Conservation (phyloP, 2,329 filamentous ascomycete species). For the Phialophora verrucosa region DNA sequence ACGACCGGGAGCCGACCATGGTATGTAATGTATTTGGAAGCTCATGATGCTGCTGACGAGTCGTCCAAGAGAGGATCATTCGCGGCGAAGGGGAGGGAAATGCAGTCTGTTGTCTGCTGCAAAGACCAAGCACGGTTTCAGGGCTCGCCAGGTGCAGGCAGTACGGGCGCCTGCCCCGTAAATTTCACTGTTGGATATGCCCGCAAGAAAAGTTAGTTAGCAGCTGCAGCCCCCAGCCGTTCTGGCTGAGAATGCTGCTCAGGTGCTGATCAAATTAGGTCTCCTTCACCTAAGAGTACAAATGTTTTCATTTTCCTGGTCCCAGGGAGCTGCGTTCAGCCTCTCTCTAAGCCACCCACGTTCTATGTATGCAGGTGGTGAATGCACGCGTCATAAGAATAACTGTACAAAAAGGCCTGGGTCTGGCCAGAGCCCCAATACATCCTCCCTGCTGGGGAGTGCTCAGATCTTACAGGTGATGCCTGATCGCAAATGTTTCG, state of each 20-base stretch:
- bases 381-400: conserved; percentile 17
- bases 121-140: conserved; percentile 21
- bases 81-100: conserved; percentile 19
- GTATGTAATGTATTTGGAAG: conserved; percentile 33
- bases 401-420: conserved; percentile 10
- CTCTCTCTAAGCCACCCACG: not conserved
- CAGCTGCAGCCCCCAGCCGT: not conserved
- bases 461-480: conserved; percentile 8
- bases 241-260: not conserved
- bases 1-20: conserved; percentile 44
- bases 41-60: conserved; percentile 37
- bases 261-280: not conserved
- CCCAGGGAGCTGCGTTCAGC: not conserved
- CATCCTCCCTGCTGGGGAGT: conserved; percentile 1
- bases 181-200: conserved; percentile 9
- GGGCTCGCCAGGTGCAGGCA: conserved; percentile 8
- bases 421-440: conserved; percentile 3
- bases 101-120: conserved; percentile 14
- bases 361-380: not conserved
- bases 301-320: not conserved
- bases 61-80: conserved; percentile 14
- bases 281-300: not conserved
- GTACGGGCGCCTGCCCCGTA: conserved; percentile 17
- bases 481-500: conserved; percentile 3
- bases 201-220: conserved; percentile 9